Evolutionary conservation across 192 early-diverging fungal genomes (phyloP).

Genomic region (Rhizophagus clarus): DNA sequence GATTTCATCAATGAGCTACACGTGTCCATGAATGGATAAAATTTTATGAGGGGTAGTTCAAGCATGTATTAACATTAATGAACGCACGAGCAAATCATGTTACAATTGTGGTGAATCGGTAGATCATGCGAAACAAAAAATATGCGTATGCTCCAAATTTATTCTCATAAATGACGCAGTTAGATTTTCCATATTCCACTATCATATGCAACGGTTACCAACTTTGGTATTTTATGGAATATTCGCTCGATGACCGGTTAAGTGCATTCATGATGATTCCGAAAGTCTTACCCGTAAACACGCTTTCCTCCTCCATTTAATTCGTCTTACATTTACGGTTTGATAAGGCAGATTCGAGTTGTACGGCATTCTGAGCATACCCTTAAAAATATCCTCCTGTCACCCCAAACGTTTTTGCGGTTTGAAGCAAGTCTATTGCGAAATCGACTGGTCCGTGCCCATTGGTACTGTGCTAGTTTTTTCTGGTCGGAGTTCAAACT

Average conservation of each 20-base stretch:
- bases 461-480: not conserved
- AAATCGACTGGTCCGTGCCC: not conserved
- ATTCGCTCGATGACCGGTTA: not conserved
- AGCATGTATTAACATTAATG: too few relatives aligned
- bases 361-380: too few relatives aligned
- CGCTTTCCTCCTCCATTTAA: not conserved
- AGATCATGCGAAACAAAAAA: too few relatives aligned
- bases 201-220: not conserved
- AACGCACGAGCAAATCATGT: too few relatives aligned
- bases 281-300: slow-evolving; percentile 33
- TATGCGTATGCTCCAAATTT: too few relatives aligned
- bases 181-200: not conserved
- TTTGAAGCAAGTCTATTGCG: too few relatives aligned
- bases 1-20: too few relatives aligned
- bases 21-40: too few relatives aligned
- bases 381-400: slow-evolving; percentile 7
- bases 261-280: slow-evolving; percentile 36
- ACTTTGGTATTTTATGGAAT: slow-evolving; percentile 6
- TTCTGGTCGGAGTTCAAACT: slow-evolving; percentile 1
- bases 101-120: too few relatives aligned
- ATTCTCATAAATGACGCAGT: too few relatives aligned
- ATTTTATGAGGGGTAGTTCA: too few relatives aligned
- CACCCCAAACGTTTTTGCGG: not conserved
- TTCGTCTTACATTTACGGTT: not conserved
- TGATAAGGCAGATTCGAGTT: too few relatives aligned